phyloP scores from a whole-genome alignment of 257 asterid genomes.

The Euphrasia confusa region DNA sequence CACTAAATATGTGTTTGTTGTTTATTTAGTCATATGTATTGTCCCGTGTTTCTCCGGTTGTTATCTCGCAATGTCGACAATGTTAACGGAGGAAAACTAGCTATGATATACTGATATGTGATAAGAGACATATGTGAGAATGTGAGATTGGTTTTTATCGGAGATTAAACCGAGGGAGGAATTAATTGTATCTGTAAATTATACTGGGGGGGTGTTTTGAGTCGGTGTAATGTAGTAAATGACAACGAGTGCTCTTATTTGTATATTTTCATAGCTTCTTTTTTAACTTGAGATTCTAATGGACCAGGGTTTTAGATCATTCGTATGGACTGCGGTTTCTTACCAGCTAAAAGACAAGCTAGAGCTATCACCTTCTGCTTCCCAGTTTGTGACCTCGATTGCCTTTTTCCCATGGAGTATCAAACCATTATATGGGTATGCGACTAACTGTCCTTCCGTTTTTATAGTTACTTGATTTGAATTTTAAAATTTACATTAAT shows the following conservation, averaged over 20 bases:
- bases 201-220: not conserved
- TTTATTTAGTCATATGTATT: not conserved
- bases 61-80: constrained; percentile 1
- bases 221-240: not conserved
- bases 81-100: not conserved
- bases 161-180: constrained; percentile 13
- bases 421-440: constrained; percentile 90
- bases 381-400: constrained; percentile 86
- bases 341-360: constrained; percentile 90
- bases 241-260: constrained; percentile 2
- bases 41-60: not conserved
- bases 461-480: constrained; percentile 9
- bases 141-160: not conserved
- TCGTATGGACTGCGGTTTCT: constrained; percentile 96
- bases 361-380: constrained; percentile 82
- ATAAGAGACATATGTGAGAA: not conserved
- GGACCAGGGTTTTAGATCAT: constrained; percentile 94
- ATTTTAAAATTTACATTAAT: constrained; percentile 11
- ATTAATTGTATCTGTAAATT: not conserved
- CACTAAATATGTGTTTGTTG: not conserved
- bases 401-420: constrained; percentile 95
- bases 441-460: constrained; percentile 20
- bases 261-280: constrained; percentile 18
- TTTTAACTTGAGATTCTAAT: constrained; percentile 20
- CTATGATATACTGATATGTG: not conserved